phyloP scores from a whole-genome alignment of 2,329 filamentous ascomycete genomes.

The Colletotrichum camelliae region DNA sequence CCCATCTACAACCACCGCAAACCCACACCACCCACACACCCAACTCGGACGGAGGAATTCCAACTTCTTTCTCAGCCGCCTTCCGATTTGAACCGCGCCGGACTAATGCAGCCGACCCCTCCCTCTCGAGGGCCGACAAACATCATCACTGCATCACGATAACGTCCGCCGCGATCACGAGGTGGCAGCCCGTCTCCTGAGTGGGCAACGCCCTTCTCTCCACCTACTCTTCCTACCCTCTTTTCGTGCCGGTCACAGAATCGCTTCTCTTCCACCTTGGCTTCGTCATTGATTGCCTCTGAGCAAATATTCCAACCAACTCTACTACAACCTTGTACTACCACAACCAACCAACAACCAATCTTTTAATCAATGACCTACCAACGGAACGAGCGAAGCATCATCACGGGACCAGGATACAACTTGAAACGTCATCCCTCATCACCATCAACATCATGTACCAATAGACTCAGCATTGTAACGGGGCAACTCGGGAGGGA shows the following conservation, averaged over 20 bases:
- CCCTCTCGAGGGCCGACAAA: neutral
- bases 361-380: conserved; percentile 20
- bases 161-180: neutral
- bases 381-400: conserved; percentile 18
- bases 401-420: conserved; percentile 14
- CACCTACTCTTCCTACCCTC: neutral
- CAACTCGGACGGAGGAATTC: neutral
- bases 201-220: neutral
- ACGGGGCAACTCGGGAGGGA: neutral
- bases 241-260: conserved; percentile 14
- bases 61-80: neutral
- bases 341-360: neutral
- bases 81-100: neutral
- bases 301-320: conserved; percentile 2
- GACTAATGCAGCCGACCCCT: neutral
- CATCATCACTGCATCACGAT: neutral
- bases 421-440: conserved; percentile 1
- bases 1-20: neutral
- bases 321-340: conserved; percentile 5
- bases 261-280: neutral
- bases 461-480: conserved; percentile 10
- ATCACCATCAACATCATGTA: neutral
- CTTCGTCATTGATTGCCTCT: conserved; percentile 12
- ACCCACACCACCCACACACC: conserved; percentile 1
- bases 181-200: neutral